phyloP scores from a whole-genome alignment of 371 early-diverging fungal species.

The Chytridium lagenaria region DNA sequence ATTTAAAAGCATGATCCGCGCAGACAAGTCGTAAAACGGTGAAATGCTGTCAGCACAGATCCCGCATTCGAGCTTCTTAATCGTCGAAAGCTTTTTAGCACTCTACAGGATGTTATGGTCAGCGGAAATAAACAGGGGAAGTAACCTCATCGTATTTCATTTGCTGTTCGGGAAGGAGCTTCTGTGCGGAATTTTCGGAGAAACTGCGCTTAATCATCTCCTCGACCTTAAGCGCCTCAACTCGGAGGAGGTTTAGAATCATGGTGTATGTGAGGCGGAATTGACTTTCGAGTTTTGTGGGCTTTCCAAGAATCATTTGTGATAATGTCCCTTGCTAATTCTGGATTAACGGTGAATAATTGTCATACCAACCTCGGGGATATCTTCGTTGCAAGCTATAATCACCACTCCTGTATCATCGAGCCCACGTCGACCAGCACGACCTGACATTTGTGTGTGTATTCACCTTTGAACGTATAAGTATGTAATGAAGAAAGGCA shows the following conservation, averaged over 20 bases:
- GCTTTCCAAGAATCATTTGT: constrained; percentile 83
- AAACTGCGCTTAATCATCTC: constrained; percentile 99
- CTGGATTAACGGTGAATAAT: background rate
- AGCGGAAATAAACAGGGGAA: background rate
- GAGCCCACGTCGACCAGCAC: constrained; percentile 98
- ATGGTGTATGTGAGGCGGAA: constrained; percentile 99
- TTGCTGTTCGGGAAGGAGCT: constrained; percentile 69
- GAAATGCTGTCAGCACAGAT: constrained; percentile 83
- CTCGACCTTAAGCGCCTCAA: constrained; percentile 96
- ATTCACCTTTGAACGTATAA: constrained; percentile 75
- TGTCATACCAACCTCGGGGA: constrained; percentile 60
- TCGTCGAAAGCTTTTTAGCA: constrained; percentile 61
- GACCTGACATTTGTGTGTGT: constrained; percentile 99
- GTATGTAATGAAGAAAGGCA: background rate
- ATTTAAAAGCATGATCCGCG: constrained; percentile 62
- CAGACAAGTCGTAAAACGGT: constrained; percentile 72
- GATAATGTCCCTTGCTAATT: constrained; percentile 39
- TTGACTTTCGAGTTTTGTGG: constrained; percentile 94
- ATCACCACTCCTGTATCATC: constrained; percentile 96
- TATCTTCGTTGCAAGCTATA: constrained; percentile 74
- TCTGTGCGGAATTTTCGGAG: constrained; percentile 86
- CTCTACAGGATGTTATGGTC: constrained; percentile 38
- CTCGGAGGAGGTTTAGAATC: constrained; percentile 96
- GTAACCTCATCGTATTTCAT: constrained; percentile 40
- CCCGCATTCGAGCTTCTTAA: constrained; percentile 77